Conservation (phyloP, 208 protist species). For the Trypanosoma platydactyli region DNA sequence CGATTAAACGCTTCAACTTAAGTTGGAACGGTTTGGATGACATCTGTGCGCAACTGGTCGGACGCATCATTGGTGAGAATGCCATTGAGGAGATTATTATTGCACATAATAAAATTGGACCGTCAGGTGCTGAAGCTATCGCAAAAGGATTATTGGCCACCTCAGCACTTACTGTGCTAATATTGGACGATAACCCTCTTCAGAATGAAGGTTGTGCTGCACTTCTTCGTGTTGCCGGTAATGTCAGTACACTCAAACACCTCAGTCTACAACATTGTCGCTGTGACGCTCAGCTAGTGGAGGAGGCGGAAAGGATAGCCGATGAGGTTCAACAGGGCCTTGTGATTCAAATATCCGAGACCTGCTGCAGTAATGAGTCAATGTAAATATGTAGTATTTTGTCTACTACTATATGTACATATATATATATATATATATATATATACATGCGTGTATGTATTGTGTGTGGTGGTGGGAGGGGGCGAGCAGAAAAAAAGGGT, state of each 20-base stretch:
- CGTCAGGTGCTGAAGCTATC: slow-evolving; percentile 69
- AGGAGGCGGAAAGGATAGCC: slow-evolving; percentile 30
- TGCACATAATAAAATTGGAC: slow-evolving; percentile 86
- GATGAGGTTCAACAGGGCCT: slow-evolving; percentile 30
- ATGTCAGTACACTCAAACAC: slow-evolving; percentile 45
- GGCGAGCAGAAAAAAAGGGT: too few relatives aligned
- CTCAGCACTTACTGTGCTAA: slow-evolving; percentile 66
- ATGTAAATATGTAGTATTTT: slow-evolving; percentile 1
- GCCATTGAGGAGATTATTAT: slow-evolving; percentile 88
- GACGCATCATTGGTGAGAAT: slow-evolving; percentile 83
- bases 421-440: too few relatives aligned
- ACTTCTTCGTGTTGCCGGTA: slow-evolving; percentile 54
- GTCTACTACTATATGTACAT: background rate
- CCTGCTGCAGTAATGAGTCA: slow-evolving; percentile 23
- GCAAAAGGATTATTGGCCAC: slow-evolving; percentile 70
- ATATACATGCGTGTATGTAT: too few relatives aligned
- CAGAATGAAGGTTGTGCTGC: slow-evolving; percentile 67
- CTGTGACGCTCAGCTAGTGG: slow-evolving; percentile 40
- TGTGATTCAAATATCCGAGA: slow-evolving; percentile 62
- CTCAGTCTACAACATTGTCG: slow-evolving; percentile 77
- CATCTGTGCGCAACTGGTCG: slow-evolving; percentile 58
- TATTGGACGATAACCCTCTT: slow-evolving; percentile 86
- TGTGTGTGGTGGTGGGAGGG: too few relatives aligned
- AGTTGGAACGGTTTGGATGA: slow-evolving; percentile 82
- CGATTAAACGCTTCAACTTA: slow-evolving; percentile 86